These are phyloP conservation scores for Cercospora janseana DNA, from an alignment of 2,329 filamentous ascomycete species.

Conservation along the genomic window DNA sequence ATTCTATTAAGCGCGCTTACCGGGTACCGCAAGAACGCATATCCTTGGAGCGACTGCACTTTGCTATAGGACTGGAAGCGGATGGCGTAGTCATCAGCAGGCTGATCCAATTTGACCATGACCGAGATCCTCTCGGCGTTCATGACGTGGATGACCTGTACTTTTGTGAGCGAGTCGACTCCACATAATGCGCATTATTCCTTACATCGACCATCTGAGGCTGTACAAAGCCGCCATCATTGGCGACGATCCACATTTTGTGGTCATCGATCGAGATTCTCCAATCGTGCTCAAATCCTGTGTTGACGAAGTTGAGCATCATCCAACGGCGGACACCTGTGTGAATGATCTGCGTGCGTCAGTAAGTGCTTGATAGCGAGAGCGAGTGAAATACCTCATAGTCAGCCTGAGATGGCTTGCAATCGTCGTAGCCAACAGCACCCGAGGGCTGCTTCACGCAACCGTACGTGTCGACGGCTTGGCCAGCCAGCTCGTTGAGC, in stretches of 20 bases:
- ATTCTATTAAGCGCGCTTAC: background rate
- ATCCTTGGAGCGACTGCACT: constrained; percentile 22
- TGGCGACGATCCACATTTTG: constrained; percentile 25
- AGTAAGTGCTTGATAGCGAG: background rate
- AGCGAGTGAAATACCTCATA: constrained; percentile 8
- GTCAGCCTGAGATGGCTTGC: constrained; percentile 12
- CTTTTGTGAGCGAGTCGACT: background rate
- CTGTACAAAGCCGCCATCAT: constrained; percentile 25
- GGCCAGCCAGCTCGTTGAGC: constrained; percentile 16
- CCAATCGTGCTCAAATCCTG: constrained; percentile 23
- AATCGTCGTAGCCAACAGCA: constrained; percentile 21
- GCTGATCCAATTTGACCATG: constrained; percentile 22
- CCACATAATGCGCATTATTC: background rate
- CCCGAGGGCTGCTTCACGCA: constrained; percentile 20
- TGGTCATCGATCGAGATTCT: constrained; percentile 25
- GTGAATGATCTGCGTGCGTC: constrained; percentile 19
- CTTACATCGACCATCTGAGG: constrained; percentile 19
- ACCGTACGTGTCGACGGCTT: constrained; percentile 18
- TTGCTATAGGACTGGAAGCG: constrained; percentile 23
- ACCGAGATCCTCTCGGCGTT: constrained; percentile 23
- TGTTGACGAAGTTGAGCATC: constrained; percentile 22
- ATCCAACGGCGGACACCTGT: constrained; percentile 22
- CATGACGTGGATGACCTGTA: constrained; percentile 17
- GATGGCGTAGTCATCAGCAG: constrained; percentile 22
- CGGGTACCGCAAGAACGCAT: constrained; percentile 23